Evolutionary conservation across 2,329 filamentous ascomycete genomes (phyloP), one percentile per base, ranked within the genome.

Genomic region (Niveomyces coronatus): DNA sequence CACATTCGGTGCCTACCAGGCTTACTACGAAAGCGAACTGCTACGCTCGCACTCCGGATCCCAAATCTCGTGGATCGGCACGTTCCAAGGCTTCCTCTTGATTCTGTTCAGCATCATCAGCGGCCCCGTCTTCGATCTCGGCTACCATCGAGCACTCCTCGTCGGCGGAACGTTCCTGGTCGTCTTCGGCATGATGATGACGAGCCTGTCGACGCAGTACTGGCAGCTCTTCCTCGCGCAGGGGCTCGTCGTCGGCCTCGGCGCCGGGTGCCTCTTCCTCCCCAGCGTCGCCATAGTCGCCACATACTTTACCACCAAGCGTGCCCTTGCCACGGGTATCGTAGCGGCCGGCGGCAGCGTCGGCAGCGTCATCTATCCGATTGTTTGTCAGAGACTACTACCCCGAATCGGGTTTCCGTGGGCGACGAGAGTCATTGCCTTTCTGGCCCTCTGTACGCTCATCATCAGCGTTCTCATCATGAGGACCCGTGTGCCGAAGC

Each of bases 141-240:
- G 64, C 3, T 52, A 64, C 42, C 53, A 58, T 41, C 47, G 49
- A 4, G 35, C 40, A 9, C 47, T 61, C 2, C 35, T 65, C 1
- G 32, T 45, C n/a, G 35, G 51, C 3, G 64, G 63, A 13, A 42
- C 52, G 0, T 46, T 54, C 18, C 41, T 64, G 4, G 49, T 58
- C 5, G 51, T 61, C 1, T 48, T 64, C 15, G 64, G 63, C 8
- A 49, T 65, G 40, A 60, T 58, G 43, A 53, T 62, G 50, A 55
- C 55, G 2, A 58, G 55, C 40, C 39, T 66, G 9, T 50, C 52
- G 24, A 53, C 49, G 1, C 42, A 45, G 17, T 67, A 65, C 53
- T 67, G 56, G 52, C 63, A 67, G 39, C 44, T 63, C 14, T 44
- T 68, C 7, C 50, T 68, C 4, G 49, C 60, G 0, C 64, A 67